Base-by-base conservation (phyloP, 2,329 filamentous ascomycete species). In the Verticillium tricorpus region DNA sequence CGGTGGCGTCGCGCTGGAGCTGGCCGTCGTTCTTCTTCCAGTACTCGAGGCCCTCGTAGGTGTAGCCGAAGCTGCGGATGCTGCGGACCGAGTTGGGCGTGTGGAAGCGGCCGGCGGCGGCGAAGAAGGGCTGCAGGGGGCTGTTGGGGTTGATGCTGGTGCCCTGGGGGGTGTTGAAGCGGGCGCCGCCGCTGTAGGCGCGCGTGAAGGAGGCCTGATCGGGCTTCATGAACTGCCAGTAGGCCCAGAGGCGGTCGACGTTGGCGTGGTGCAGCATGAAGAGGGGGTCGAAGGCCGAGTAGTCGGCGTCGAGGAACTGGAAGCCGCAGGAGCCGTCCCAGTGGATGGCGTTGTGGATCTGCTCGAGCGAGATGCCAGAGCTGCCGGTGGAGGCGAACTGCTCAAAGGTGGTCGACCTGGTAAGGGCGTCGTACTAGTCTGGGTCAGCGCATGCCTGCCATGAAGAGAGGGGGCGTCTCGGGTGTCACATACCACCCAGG, bases 231-330 rank as follows among this genome's bases (percentile, higher is more conserved):
- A 74, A 76, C 67, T 82, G 75, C 77, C 77, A 84, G 67, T 82
- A 78, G n/a, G 85, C 80, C 74, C 87, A 88, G 50, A 90, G 77
- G 50, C 87, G 82, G 68, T 90, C 86, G 60, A 90, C 80, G 67
- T 90, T 86, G 69, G 79, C 73, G 74, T 82, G 81, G 63, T 83
- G 80, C 8, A 83, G 75, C 76, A 80, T 79, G 64, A 82, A 83
- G 5, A 81, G 67, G 12, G 80, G 74, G 62, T 83, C 80, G 63
- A 80, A 82, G 12, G 74, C 75, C 0, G 79, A 75, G 64, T 76
- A 76, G 59, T 73, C 73, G 17, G 80, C 67, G 45, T 73, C 69
- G 5, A 70, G 67, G 67, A 80, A 73, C 61, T 75, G 72, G 14
- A 69, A 62, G 32, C 67, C 66, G 25, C 75, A 77, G 14, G 76